Percentiles rank a stretch among this genome's conserved stretches.
phyloP scores from a whole-genome alignment of 108 stramenopile species.

The Cyclotella choctawhatcheeana region DNA sequence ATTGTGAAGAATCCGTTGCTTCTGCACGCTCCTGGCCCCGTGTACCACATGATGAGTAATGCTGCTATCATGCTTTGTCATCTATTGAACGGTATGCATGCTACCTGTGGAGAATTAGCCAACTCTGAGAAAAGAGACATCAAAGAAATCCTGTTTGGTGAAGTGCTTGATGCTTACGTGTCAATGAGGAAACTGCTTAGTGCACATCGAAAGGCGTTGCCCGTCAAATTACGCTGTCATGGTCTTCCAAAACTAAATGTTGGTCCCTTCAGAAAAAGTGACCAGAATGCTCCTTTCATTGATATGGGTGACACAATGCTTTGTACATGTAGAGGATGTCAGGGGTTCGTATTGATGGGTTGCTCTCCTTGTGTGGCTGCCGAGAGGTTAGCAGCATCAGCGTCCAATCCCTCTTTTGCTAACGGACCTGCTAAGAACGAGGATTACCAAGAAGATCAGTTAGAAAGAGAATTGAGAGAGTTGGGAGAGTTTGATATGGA shows the following conservation, averaged over 20 bases:
- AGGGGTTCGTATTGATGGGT: constrained; percentile 91
- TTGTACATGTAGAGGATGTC: constrained; percentile 85
- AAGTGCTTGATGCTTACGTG: constrained; percentile 81
- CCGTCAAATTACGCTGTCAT: constrained; percentile 82
- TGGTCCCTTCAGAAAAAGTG: constrained; percentile 25
- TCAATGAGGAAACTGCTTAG: constrained; percentile 75
- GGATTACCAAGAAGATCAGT: constrained; percentile 48
- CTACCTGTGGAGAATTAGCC: constrained; percentile 35
- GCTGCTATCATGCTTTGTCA: constrained; percentile 84
- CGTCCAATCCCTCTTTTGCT: constrained; percentile 39
- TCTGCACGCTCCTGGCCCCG: constrained; percentile 79
- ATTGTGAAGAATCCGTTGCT: constrained; percentile 81
- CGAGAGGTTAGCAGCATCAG: constrained; percentile 64
- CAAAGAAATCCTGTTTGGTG: constrained; percentile 83
- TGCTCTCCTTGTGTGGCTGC: constrained; percentile 90
- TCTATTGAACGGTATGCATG: constrained; percentile 83
- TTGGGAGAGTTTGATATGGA: constrained; percentile 76
- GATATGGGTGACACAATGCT: constrained; percentile 83
- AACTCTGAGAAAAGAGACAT: constrained; percentile 40
- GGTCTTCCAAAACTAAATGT: constrained; percentile 79
- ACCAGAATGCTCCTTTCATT: constrained; percentile 56
- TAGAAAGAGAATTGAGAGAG: constrained; percentile 68
- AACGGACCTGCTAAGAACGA: constrained; percentile 52
- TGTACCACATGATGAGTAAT: constrained; percentile 88
- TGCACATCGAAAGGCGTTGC: constrained; percentile 79